phyloP scores from a whole-genome alignment of 257 asterid species.

The Solanum infundibuliforme region DNA sequence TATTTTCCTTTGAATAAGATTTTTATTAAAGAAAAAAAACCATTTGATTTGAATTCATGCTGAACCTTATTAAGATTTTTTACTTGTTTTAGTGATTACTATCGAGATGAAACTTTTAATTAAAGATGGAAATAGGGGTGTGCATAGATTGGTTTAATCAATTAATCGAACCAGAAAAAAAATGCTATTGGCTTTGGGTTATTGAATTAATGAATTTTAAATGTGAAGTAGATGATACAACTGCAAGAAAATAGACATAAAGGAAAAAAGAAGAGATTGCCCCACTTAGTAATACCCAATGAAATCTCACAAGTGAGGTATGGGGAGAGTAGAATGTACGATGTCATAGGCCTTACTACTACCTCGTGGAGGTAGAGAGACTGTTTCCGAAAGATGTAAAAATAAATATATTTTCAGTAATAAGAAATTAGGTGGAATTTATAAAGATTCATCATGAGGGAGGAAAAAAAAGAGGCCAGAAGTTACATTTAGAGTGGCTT shows the following conservation, averaged over 20 bases:
- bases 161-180: neutral
- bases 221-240: too few relatives aligned
- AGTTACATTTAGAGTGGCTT: neutral
- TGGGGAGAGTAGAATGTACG: too few relatives aligned
- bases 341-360: too few relatives aligned
- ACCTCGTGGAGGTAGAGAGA: too few relatives aligned
- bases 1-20: neutral
- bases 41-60: neutral
- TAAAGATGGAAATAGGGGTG: neutral
- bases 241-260: too few relatives aligned
- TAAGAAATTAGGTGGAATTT: neutral
- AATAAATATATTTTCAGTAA: neutral
- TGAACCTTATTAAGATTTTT: too few relatives aligned
- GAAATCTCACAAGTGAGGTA: too few relatives aligned
- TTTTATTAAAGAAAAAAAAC: neutral
- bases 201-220: neutral
- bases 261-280: too few relatives aligned
- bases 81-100: neutral
- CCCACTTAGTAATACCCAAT: too few relatives aligned
- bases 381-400: too few relatives aligned
- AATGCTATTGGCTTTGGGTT: neutral
- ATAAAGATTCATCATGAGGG: neutral
- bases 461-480: neutral
- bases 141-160: neutral
- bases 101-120: neutral